Evolutionary conservation across 805 yeast species (phyloP), one percentile per base, ranked within the genome.

Genomic region (Wickerhamomyces hampshirensis): DNA sequence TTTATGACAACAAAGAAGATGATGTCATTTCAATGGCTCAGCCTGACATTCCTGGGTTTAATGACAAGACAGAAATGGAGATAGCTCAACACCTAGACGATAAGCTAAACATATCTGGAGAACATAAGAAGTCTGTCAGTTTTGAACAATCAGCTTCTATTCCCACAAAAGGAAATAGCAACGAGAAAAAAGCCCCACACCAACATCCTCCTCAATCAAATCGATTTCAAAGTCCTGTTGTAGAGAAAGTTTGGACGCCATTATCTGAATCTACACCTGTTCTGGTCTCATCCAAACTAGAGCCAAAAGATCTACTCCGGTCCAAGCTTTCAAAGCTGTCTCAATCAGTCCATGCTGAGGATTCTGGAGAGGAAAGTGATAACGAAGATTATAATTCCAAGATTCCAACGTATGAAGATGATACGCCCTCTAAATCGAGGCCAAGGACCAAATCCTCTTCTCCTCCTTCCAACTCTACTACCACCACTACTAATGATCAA

Each of bases 251-350:
- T 2, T 50, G 53, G 55, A 36, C 28, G 4, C 57, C 58, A 8
- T 37, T 52, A 38, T 50, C 48, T 5, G 49, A 52, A 16, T 52
- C 57, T 0, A 52, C 58, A 4, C 57, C 58, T 2, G 38, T 47
- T 36, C 48, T 39, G 12, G 18, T 30, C 1, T 35, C 34, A 5
- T 26, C 30, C 2, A 42, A 39, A n/a, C 31, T 31, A 2, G 54
- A 54, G 26, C 59, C 57, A 11, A 53, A 40, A 30, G 58, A 53
- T 24, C 34, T 52, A 7, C 28, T 54, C 34, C 51, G 46, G 19
- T 47, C 59, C 1, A 52, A 41, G 18, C 44, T 52, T 14, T 48
- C 57, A 5, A 42, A 32, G 12, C 44, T 53, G 35, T 42, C 50
- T 6, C 45, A 44, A 30, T 33, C 38, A 4, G 50, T 40, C 1